phyloP scores from a whole-genome alignment of 1,139 yeast genomes.

The Suhomyces maxii region DNA sequence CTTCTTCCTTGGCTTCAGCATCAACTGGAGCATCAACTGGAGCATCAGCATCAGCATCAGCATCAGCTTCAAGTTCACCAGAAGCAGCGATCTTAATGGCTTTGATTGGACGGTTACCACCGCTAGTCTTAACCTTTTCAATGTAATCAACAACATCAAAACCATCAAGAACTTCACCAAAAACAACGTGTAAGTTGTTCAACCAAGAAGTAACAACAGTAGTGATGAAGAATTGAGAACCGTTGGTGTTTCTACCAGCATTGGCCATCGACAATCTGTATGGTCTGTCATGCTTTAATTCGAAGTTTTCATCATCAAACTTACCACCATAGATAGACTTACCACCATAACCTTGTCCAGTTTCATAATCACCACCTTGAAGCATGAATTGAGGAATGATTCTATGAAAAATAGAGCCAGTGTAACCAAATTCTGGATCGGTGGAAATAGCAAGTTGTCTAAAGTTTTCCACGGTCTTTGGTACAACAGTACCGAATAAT shows the following conservation, averaged over 20 bases:
- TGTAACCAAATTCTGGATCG: slow-evolving; percentile 56
- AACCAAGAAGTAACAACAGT: slow-evolving; percentile 64
- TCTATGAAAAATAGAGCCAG: slow-evolving; percentile 55
- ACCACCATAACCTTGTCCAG: slow-evolving; percentile 62
- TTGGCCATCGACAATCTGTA: slow-evolving; percentile 66
- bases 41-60: slow-evolving; percentile 13
- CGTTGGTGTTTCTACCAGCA: slow-evolving; percentile 62
- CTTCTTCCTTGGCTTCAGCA: slow-evolving; percentile 19
- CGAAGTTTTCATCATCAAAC: slow-evolving; percentile 58
- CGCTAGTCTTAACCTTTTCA: slow-evolving; percentile 52
- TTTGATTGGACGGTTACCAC: slow-evolving; percentile 52
- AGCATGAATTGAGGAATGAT: slow-evolving; percentile 59
- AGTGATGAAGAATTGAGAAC: slow-evolving; percentile 66
- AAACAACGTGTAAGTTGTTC: slow-evolving; percentile 74
- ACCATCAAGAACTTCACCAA: slow-evolving; percentile 75
- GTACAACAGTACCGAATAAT: slow-evolving; percentile 65
- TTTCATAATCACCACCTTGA: slow-evolving; percentile 64
- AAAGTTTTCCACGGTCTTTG: slow-evolving; percentile 60
- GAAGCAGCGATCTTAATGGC: slow-evolving; percentile 50
- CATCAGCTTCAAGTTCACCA: slow-evolving; percentile 43
- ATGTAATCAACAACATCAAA: slow-evolving; percentile 58
- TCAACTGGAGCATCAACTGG: slow-evolving; percentile 6
- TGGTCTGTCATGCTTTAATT: slow-evolving; percentile 57
- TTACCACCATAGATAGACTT: slow-evolving; percentile 58
- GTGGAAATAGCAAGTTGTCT: slow-evolving; percentile 58